Evolutionary conservation across 176 grass and related monocot species (phyloP), one percentile per base, ranked within the genome.

Genomic region (Ensete glaucum): DNA sequence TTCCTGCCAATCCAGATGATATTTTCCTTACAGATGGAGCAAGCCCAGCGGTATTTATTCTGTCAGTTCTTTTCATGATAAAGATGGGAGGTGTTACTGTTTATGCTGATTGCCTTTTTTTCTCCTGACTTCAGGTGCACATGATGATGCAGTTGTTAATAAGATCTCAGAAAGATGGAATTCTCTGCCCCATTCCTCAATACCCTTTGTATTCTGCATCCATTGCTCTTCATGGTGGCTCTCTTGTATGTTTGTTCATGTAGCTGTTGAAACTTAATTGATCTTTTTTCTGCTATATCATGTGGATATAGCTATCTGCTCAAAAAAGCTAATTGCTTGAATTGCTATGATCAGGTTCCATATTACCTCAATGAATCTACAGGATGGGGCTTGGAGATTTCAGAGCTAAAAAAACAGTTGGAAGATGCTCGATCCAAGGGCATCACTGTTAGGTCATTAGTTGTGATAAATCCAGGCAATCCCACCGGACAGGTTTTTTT

Each of bases 111-210:
- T 86, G 2, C 49, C 51, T 81, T 22, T 56, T 29, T 67, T 82
- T 20, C 5, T 81, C 64, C 79, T 68, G 66, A 74, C 71, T 83
- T 11, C 81, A 99, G 95, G 95, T 99, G 69, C 95, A 91, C 74
- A 94, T 94, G 88, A 99, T 99, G 95, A 91, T 94, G 91, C 95
- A 99, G 67, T 80, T 99, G 72, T 70, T 99, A 82, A 83, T 99
- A 77, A 87, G 90, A 5, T 91, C 88, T 64, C 88, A 99, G 91
- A 94, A 91, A 72, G 95, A 99, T 73, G 95, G 95, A 75, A 94
- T 99, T 87, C 83, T 99, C 64, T 91, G 88, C 70, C 95, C 95
- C 81, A 91, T 94, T 77, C 91, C 95, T 67, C 95, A 99, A 82
- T 99, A 99, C 79, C 91, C 91, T 0, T 73, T 99, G 48, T 99